Conservation (phyloP, 306 rosid species). For the Erythrophleum fordii region DNA sequence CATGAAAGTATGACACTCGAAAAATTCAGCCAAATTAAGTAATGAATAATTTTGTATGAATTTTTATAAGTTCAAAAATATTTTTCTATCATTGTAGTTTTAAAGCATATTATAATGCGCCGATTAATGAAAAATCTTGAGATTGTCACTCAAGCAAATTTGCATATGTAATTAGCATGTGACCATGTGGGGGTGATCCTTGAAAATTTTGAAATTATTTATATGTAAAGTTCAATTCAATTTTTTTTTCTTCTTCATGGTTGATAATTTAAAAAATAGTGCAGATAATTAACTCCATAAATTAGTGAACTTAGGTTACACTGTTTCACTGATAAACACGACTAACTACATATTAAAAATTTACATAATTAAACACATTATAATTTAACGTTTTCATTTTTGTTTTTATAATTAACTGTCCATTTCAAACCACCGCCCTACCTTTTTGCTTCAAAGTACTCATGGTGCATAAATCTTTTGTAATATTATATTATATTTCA, state of each 20-base stretch:
- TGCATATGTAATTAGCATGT: background rate
- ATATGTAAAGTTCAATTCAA: background rate
- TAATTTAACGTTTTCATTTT: too few species aligned
- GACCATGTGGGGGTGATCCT: conserved; percentile 16
- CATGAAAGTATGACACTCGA: background rate
- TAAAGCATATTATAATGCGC: background rate
- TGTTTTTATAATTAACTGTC: conserved; percentile 3
- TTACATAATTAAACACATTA: too few species aligned
- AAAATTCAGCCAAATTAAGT: too few species aligned
- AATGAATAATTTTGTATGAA: too few species aligned
- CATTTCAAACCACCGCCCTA: background rate
- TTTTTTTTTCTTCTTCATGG: background rate
- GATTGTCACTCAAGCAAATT: background rate
- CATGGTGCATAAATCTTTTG: too few species aligned
- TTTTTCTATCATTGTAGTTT: background rate
- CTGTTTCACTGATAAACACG: background rate
- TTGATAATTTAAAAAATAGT: background rate
- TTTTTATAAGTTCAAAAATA: too few species aligned
- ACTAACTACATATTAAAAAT: background rate
- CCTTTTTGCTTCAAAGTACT: background rate
- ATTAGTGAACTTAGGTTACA: too few species aligned
- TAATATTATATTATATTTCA: too few species aligned
- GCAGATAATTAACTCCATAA: background rate
- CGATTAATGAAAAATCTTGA: too few species aligned
- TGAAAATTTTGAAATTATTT: background rate